phyloP scores from a whole-genome alignment of 2,329 filamentous ascomycete species.

The Scorias spongiosa region DNA sequence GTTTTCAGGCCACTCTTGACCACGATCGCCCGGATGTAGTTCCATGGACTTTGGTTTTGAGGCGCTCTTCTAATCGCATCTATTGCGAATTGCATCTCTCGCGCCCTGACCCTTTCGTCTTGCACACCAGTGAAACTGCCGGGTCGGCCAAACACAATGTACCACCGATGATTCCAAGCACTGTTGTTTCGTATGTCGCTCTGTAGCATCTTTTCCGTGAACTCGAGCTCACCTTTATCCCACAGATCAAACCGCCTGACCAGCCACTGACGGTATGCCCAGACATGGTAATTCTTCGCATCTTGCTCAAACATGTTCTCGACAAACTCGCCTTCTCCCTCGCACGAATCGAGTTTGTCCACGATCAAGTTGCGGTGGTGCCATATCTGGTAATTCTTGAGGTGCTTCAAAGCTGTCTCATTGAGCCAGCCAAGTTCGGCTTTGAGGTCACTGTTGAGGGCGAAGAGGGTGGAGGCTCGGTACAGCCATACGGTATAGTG shows the following conservation, averaged over 20 bases:
- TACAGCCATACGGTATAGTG: constrained; percentile 99
- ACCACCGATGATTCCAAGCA: constrained; percentile 95
- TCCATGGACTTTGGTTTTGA: constrained; percentile 91
- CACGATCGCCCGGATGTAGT: constrained; percentile 68
- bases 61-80: constrained; percentile 62
- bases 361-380: constrained; percentile 45
- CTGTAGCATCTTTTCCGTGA: constrained; percentile 57
- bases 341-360: constrained; percentile 28
- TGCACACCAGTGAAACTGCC: constrained; percentile 22
- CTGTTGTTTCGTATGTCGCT: constrained; percentile 88
- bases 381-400: constrained; percentile 99
- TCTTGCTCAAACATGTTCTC: constrained; percentile 68
- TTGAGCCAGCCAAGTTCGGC: constrained; percentile 75
- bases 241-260: constrained; percentile 48
- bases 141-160: constrained; percentile 58
- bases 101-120: constrained; percentile 45
- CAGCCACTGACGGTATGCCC: constrained; percentile 79
- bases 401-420: constrained; percentile 60
- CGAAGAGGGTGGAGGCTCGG: constrained; percentile 62
- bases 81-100: constrained; percentile 56
- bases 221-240: constrained; percentile 43
- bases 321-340: constrained; percentile 57
- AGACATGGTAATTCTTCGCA: constrained; percentile 96
- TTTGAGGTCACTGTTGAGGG: constrained; percentile 45
- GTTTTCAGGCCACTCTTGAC: constrained; percentile 44